Evolutionary conservation across 164 flowering plant genomes (phyloP).

Genomic region (Litsea cubeba): DNA sequence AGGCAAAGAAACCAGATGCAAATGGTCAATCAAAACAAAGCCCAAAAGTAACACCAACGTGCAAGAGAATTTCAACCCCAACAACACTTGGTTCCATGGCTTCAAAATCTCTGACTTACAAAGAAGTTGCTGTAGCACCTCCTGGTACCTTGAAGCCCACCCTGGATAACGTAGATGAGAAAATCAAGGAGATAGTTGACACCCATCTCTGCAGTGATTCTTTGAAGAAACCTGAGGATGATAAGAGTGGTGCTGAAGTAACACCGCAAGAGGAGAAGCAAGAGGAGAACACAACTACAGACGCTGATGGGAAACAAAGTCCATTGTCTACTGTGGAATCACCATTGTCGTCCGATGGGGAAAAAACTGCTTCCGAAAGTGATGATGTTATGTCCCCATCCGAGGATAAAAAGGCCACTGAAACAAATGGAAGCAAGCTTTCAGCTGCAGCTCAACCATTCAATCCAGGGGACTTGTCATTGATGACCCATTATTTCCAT

Average conservation of each 20-base stretch:
- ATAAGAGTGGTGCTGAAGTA: slow-evolving; percentile 12
- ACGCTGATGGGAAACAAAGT: slow-evolving; percentile 20
- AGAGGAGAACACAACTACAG: slow-evolving; percentile 24
- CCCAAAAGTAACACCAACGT: slow-evolving; percentile 1
- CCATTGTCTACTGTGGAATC: slow-evolving; percentile 3
- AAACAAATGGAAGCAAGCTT: slow-evolving; percentile 64
- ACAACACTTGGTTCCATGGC: slow-evolving; percentile 39
- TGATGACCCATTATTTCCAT: slow-evolving; percentile 30
- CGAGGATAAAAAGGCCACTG: slow-evolving; percentile 28
- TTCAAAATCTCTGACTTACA: slow-evolving; percentile 74
- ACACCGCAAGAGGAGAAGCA: slow-evolving; percentile 10
- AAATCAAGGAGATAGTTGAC: slow-evolving; percentile 26
- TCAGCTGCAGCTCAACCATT: slow-evolving; percentile 91
- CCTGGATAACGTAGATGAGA: slow-evolving; percentile 40
- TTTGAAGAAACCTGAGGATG: slow-evolving; percentile 28
- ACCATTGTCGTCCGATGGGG: slow-evolving; percentile 8
- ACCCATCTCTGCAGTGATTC: slow-evolving; percentile 9
- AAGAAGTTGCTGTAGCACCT: slow-evolving; percentile 82
- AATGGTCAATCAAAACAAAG: background rate
- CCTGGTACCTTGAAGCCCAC: slow-evolving; percentile 69
- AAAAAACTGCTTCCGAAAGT: slow-evolving; percentile 20
- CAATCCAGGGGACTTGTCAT: slow-evolving; percentile 46
- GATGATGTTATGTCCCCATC: slow-evolving; percentile 18
- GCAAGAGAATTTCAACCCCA: slow-evolving; percentile 24
- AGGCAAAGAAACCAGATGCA: slow-evolving; percentile 18